Base-by-base conservation (phyloP, 805 yeast genomes). In the Ogataea philodendri region DNA sequence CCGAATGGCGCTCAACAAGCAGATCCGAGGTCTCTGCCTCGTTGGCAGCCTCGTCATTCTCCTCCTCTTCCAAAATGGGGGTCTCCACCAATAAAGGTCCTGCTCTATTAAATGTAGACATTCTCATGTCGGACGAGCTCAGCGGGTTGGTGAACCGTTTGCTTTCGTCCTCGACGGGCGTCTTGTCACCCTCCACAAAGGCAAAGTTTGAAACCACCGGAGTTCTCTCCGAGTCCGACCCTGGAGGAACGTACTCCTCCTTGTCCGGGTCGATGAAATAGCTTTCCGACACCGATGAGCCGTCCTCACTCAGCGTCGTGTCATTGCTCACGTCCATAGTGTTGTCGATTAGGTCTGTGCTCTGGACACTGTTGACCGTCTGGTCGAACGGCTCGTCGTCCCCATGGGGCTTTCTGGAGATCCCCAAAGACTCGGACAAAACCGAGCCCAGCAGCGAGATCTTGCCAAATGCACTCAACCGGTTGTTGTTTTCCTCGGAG, bases 241-340 rank as follows among this genome's bases (percentile, higher is more conserved):
- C 40, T 15, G 46, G 33, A 5, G 18, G 22, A 17, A 19, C 18
- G 20, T 22, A 30, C 9, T 45, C 39, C 22, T 44, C 37, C 22
- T 27, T 25, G 32, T 48, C 55, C 7, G 43, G 36, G 23, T 50
- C 53, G 19, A 50, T 46, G 29, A 50, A 50, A 28, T 48, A 46
- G 26, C 53, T 48, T 25, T 50, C 55, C 9, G 55, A 50, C 15
- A 50, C 53, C 3, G 53, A 50, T 10, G 52, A 46, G 17, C 37
- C 44, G 29, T 43, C 43, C 11, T 15, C 38, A 22, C 34, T 35
- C 7, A 21, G 16, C 8, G 38, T 26, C 19, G 20, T 35, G 31
- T 30, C 30, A 15, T 32, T 27, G 14, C 32, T 32, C 20, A 28
- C 22, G 23, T 36, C 32, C 24, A 34, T 15, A 9, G 30, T 22